phyloP scores from a whole-genome alignment of 2,329 filamentous ascomycete species.

The Talaromyces verruculosus region DNA sequence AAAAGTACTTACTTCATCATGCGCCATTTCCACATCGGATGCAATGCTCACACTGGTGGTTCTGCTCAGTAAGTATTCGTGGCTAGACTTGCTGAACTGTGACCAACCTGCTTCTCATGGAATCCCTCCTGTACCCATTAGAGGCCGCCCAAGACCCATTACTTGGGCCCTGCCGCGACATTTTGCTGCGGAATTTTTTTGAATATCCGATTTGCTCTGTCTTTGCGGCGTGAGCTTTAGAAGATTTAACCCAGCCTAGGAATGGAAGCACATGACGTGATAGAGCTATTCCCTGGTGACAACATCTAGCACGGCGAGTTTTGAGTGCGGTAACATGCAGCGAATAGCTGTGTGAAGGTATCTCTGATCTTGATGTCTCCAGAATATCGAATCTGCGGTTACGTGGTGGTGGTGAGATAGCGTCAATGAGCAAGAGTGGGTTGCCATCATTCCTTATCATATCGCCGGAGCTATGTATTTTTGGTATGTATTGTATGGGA shows the following conservation, averaged over 20 bases:
- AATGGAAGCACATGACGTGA: conserved; percentile 13
- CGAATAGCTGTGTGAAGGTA: neutral
- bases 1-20: conserved; percentile 82
- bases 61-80: neutral
- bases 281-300: neutral
- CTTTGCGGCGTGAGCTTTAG: neutral
- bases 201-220: neutral
- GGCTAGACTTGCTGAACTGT: neutral
- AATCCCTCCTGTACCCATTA: conserved; percentile 35
- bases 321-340: neutral
- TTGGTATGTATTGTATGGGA: conserved; percentile 20
- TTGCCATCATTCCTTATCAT: conserved; percentile 12
- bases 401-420: neutral
- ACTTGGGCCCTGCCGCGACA: conserved; percentile 33
- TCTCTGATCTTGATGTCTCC: neutral
- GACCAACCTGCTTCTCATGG: conserved; percentile 43
- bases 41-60: conserved; percentile 67
- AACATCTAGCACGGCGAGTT: neutral
- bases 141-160: conserved; percentile 28
- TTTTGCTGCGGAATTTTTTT: conserved; percentile 23
- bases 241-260: neutral
- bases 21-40: conserved; percentile 97
- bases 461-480: conserved; percentile 13
- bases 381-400: neutral
- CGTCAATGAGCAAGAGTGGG: neutral